phyloP scores from a whole-genome alignment of 2,329 filamentous ascomycete genomes.

The Knoxdaviesia capensis region DNA sequence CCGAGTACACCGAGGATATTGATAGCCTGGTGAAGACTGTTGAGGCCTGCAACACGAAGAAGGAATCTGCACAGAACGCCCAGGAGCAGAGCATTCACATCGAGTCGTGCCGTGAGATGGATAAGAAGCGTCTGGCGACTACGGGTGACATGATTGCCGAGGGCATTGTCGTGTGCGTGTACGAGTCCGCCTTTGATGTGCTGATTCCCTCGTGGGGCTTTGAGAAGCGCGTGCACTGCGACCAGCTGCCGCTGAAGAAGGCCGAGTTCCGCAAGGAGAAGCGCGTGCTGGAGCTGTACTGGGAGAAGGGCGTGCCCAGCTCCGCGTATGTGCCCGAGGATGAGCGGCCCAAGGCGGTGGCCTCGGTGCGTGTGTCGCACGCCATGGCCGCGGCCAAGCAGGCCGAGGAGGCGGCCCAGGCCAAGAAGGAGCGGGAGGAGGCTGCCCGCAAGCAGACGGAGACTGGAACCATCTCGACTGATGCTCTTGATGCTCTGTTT shows the following conservation, averaged over 20 bases:
- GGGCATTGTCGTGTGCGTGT: constrained; percentile 90
- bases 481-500: constrained; percentile 88
- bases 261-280: constrained; percentile 98
- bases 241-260: constrained; percentile 94
- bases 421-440: constrained; percentile 74
- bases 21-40: constrained; percentile 81
- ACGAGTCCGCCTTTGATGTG: constrained; percentile 96
- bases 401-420: constrained; percentile 64
- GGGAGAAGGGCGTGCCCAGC: constrained; percentile 97
- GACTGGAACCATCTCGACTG: constrained; percentile 80
- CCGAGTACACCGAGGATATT: constrained; percentile 76
- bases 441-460: constrained; percentile 84
- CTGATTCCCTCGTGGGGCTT: constrained; percentile 97
- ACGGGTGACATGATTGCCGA: constrained; percentile 88
- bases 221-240: constrained; percentile 97
- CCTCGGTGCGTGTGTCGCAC: constrained; percentile 52
- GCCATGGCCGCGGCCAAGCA: constrained; percentile 59
- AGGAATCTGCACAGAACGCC: constrained; percentile 90
- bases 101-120: constrained; percentile 89
- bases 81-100: constrained; percentile 99
- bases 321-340: constrained; percentile 94
- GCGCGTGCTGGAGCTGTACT: constrained; percentile 87
- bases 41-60: constrained; percentile 96
- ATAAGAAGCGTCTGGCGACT: constrained; percentile 68
- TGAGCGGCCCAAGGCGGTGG: constrained; percentile 71